A percentile compares a stretch with the other conserved stretches of the same genome.
Conservation (phyloP, 257 asterid genomes). For the Petrea volubilis region DNA sequence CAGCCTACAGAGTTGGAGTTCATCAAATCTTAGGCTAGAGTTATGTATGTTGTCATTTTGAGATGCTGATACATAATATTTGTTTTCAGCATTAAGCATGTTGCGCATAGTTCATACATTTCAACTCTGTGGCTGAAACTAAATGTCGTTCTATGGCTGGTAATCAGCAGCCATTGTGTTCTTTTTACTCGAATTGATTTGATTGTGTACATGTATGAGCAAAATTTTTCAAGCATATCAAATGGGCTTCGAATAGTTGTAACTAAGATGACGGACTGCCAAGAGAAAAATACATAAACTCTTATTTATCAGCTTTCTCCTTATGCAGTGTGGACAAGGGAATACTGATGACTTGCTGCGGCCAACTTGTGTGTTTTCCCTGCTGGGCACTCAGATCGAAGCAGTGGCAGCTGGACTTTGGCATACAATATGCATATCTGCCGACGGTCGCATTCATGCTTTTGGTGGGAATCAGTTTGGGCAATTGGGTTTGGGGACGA, state of each 20-base stretch:
- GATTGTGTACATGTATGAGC: background rate
- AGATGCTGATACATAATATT: background rate
- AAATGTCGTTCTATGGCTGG: too few relatives aligned
- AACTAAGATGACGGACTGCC: background rate
- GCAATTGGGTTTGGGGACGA: conserved; percentile 71
- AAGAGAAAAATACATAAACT: background rate
- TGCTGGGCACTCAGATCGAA: conserved; percentile 44
- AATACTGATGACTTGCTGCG: conserved; percentile 56
- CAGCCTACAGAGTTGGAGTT: background rate
- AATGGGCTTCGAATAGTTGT: background rate
- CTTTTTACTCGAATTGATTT: background rate
- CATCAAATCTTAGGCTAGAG: background rate
- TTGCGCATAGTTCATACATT: too few relatives aligned
- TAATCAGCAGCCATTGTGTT: background rate
- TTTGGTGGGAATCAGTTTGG: conserved; percentile 90
- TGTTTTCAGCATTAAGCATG: background rate
- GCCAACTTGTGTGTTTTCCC: conserved; percentile 61
- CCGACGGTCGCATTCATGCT: conserved; percentile 54
- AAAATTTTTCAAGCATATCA: background rate
- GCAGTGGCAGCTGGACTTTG: conserved; percentile 77
- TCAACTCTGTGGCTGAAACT: too few relatives aligned
- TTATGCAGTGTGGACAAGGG: conserved; percentile 79
- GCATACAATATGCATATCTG: conserved; percentile 65
- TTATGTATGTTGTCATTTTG: conserved; percentile 1
- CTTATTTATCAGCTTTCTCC: background rate